These are phyloP conservation scores for Beauveria sp. DNA, from an alignment of 2,329 filamentous ascomycete species.

Conservation along the genomic window DNA sequence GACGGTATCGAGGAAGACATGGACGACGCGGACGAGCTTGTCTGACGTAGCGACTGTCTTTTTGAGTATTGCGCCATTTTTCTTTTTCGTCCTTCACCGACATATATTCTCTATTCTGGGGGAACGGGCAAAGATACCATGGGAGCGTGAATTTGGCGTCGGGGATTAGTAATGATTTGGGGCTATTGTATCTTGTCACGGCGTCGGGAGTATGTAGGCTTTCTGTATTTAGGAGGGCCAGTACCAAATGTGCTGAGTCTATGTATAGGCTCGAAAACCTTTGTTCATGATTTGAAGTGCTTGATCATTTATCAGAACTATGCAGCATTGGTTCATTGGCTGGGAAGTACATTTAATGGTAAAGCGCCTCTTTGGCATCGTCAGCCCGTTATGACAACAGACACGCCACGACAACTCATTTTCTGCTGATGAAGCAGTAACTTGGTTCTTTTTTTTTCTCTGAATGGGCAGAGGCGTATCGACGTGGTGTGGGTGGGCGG, in stretches of 20 bases:
- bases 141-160: not conserved
- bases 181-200: not conserved
- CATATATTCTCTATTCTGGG: not conserved
- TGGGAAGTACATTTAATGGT: too few species aligned
- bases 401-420: too few species aligned
- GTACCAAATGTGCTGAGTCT: not conserved
- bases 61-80: not conserved
- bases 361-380: too few species aligned
- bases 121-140: not conserved
- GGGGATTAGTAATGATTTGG: not conserved
- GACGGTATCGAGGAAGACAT: slow-evolving; percentile 8
- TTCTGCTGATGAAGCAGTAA: not conserved
- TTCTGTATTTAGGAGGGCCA: not conserved
- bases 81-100: not conserved
- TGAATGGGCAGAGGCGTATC: not conserved
- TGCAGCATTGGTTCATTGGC: too few species aligned
- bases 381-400: too few species aligned
- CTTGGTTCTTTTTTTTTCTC: not conserved
- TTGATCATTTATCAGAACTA: not conserved
- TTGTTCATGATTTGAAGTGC: not conserved
- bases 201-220: not conserved
- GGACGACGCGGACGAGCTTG: slow-evolving; percentile 6
- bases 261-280: not conserved
- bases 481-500: not conserved
- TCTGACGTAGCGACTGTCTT: not conserved